Percentiles rank a stretch among this genome's conserved stretches.
Conservation (phyloP, 164 flowering plant genomes). For the Saururus chinensis region DNA sequence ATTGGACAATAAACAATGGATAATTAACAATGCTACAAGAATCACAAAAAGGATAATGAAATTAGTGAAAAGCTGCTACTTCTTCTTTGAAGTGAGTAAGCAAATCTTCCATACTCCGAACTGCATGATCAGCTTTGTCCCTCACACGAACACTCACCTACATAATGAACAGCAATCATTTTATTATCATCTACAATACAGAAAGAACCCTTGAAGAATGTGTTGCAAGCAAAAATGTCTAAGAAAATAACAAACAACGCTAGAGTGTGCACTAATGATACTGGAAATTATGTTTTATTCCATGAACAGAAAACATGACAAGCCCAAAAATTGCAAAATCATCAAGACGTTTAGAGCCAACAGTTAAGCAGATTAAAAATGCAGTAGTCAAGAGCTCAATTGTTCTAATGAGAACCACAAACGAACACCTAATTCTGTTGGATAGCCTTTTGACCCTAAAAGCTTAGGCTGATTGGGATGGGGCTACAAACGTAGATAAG, state of each 20-base stretch:
- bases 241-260: background rate
- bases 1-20: background rate
- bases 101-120: conserved; percentile 45
- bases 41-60: background rate
- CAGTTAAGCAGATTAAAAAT: background rate
- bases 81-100: conserved; percentile 47
- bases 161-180: background rate
- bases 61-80: conserved; percentile 42
- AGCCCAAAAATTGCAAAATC: too few relatives aligned
- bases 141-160: conserved; percentile 45
- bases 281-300: too few relatives aligned
- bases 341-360: background rate
- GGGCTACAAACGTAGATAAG: too few relatives aligned
- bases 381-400: background rate
- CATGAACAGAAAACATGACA: too few relatives aligned
- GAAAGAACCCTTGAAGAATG: too few relatives aligned
- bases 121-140: conserved; percentile 40
- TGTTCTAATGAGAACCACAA: too few relatives aligned
- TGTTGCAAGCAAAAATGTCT: background rate
- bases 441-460: too few relatives aligned
- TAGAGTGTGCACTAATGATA: background rate
- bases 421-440: too few relatives aligned
- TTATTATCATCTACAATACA: background rate
- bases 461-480: too few relatives aligned
- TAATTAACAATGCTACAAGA: background rate